These are phyloP conservation scores for Aspergillaceae sp. DNA, from an alignment of 2,329 filamentous ascomycete species.

Conservation along the genomic window DNA sequence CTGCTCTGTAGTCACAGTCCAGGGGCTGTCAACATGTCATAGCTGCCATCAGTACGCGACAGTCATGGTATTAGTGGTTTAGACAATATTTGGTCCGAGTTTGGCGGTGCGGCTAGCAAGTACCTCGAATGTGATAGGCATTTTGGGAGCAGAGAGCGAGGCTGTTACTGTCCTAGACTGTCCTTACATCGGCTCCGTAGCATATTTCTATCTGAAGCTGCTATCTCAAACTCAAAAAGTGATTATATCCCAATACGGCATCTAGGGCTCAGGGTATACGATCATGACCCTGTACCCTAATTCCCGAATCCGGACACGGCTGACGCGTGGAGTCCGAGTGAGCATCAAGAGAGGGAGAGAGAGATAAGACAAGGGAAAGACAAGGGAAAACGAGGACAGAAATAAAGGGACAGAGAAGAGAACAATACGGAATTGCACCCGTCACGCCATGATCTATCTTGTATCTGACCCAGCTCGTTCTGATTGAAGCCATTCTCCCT, in stretches of 20 bases:
- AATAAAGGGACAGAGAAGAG: not conserved
- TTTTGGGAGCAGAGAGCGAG: no score
- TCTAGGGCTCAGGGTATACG: slow-evolving; percentile 10
- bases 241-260: slow-evolving; percentile 5
- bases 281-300: slow-evolving; percentile 20
- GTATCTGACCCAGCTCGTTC: slow-evolving; percentile 4
- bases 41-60: no score
- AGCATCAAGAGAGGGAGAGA: not conserved
- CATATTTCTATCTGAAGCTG: no score
- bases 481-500: slow-evolving; percentile 7
- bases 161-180: no score
- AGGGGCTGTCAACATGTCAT: no score
- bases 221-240: slow-evolving; percentile 5
- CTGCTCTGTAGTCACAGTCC: no score
- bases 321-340: slow-evolving; percentile 13
- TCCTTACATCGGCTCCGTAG: no score
- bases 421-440: not conserved
- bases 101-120: no score
- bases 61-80: no score
- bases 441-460: slow-evolving; percentile 15
- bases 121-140: no score
- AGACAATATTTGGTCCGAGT: no score
- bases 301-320: slow-evolving; percentile 15
- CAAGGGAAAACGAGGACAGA: not conserved
- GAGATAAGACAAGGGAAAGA: not conserved